A percentile compares a stretch with the other conserved stretches of the same genome.
Conservation (phyloP, 2,329 filamentous ascomycete species). For the Neophaeococcomyces mojaviensis region DNA sequence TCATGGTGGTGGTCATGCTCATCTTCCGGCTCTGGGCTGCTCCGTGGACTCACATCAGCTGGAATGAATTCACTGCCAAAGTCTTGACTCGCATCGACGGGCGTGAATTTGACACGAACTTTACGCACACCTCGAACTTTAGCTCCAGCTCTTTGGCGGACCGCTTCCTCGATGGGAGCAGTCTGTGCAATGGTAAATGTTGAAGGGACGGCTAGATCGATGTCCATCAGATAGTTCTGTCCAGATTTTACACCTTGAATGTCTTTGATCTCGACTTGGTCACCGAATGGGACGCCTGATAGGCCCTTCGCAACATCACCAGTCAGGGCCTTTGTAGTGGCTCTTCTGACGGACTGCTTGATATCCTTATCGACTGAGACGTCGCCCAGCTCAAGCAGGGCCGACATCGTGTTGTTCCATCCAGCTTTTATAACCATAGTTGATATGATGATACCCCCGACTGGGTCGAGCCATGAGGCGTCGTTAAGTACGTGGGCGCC, state of each 20-base stretch:
- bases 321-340: constrained; percentile 53
- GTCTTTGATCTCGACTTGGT: constrained; percentile 63
- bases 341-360: constrained; percentile 61
- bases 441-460: constrained; percentile 87
- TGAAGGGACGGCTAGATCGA: constrained; percentile 74
- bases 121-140: constrained; percentile 78
- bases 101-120: constrained; percentile 75
- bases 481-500: constrained; percentile 80
- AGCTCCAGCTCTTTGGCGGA: constrained; percentile 64
- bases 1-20: constrained; percentile 40
- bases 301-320: constrained; percentile 25
- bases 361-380: constrained; percentile 80
- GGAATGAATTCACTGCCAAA: constrained; percentile 75
- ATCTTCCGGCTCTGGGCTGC: constrained; percentile 55
- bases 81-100: constrained; percentile 52
- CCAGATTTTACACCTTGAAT: constrained; percentile 90
- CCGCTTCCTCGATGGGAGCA: constrained; percentile 59
- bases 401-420: constrained; percentile 71
- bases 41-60: constrained; percentile 51
- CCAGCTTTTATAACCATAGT: constrained; percentile 89
- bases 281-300: constrained; percentile 41
- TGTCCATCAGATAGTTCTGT: constrained; percentile 88
- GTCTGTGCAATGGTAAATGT: constrained; percentile 68
- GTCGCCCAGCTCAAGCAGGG: constrained; percentile 85
- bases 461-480: constrained; percentile 87